Base-by-base conservation (phyloP, 805 yeast species). In the Wickerhamiella occidentalis region DNA sequence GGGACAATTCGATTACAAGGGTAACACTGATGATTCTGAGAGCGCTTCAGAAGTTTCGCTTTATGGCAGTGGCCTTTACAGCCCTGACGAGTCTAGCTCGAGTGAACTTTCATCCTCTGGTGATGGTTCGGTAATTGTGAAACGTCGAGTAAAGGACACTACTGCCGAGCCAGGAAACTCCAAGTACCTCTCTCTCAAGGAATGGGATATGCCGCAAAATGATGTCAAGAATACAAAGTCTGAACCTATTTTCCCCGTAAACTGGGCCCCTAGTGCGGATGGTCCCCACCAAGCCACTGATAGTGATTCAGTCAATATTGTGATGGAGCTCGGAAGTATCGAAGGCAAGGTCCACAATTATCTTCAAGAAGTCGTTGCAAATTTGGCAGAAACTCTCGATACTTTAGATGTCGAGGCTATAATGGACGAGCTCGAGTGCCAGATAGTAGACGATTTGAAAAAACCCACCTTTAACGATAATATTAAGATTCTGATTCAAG, bases 401-500 rank as follows among this genome's bases (percentile, higher is more conserved):
- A 12, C 15, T 19, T 15, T 7, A 6, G 22, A 46, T 23, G 12
- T 28, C 6, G 50, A 30, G 25, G 40, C 45, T 2, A 25, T 40
- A 3, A 18, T 47, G 30, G 50, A 47, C 19, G 35, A 40, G 35
- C 17, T 40, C 8, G 35, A 47, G 36, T 25, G 22, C 12, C 29
- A 36, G 18, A 25, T 40, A 1, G 40, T 47, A 2, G 33, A 30
- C 8, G 18, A 19, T 18, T 22, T 47, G 15, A 29, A 29, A n/a
- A 54, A 63, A 0, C 64, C 71, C 1, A 55, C 61, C n/a, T 67
- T 71, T 5, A 58, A 60, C 22, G 78, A 38, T 11, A 18, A 30
- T 15, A 11, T 28, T 3, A 28, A 29, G n/a, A 7, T 29, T 23
- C 19, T 40, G 3, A 8, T 40, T 3, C 29, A 40, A 13, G 12